Evolutionary conservation across 1,284 basidiomycete species (phyloP).

Genomic region (Heliocybe sulcata): DNA sequence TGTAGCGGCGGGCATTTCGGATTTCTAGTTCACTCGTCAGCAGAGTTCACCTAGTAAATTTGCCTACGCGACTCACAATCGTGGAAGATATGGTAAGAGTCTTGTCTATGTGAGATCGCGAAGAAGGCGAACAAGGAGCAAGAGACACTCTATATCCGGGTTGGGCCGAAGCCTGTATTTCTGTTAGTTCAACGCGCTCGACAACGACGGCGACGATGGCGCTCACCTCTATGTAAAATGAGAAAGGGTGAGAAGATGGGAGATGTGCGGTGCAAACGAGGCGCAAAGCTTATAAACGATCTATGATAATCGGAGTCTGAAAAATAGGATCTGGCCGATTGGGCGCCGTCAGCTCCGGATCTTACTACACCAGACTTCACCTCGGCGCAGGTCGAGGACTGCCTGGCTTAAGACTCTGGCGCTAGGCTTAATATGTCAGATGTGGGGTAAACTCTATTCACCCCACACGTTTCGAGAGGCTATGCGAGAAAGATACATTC

Average conservation of each 20-base stretch:
- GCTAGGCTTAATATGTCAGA: not conserved
- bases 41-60: not conserved
- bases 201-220: conserved; percentile 4
- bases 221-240: conserved; percentile 38
- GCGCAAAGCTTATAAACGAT: not conserved
- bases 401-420: not conserved
- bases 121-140: conserved; percentile 30
- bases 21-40: conserved; percentile 28
- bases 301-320: conserved; percentile 17
- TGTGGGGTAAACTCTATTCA: not conserved
- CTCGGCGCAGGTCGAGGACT: not conserved
- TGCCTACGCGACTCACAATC: conserved; percentile 4
- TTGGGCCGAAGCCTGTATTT: conserved; percentile 15
- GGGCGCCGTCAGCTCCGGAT: not conserved
- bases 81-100: conserved; percentile 18
- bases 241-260: conserved; percentile 24
- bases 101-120: conserved; percentile 21
- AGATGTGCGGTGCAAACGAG: not conserved
- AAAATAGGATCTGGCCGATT: conserved; percentile 7
- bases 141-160: conserved; percentile 28
- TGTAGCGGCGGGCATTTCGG: conserved; percentile 68
- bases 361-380: not conserved
- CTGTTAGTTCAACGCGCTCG: conserved; percentile 7
- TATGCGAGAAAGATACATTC: not conserved
- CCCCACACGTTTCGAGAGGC: not conserved